Conservation (phyloP, 2,329 filamentous ascomycete species). For the Cercospora zeae-maydis region DNA sequence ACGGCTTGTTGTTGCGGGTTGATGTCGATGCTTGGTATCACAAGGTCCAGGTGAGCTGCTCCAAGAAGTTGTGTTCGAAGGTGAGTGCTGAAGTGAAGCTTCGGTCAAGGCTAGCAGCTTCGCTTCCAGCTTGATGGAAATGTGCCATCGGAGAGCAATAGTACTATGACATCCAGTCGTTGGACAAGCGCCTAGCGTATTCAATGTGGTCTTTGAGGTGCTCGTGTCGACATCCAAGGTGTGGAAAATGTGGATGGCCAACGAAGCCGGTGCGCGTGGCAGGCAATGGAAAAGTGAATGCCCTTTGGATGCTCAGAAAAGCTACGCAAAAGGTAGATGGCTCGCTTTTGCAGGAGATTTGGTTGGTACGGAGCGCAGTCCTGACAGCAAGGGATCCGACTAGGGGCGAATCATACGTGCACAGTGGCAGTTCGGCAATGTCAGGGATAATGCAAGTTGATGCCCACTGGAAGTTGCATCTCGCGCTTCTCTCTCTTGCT, state of each 20-base stretch:
- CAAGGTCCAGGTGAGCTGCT: not conserved
- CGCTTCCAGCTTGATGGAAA: not conserved
- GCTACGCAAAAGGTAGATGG: slow-evolving; percentile 9
- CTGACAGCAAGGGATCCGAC: slow-evolving; percentile 12
- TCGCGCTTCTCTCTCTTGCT: slow-evolving; percentile 1
- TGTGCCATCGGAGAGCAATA: not conserved
- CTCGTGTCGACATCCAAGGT: not conserved
- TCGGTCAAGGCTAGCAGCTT: not conserved
- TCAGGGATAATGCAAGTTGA: slow-evolving; percentile 7
- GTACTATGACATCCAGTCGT: not conserved
- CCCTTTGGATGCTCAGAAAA: slow-evolving; percentile 4
- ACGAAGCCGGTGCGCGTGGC: not conserved
- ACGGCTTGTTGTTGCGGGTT: not conserved
- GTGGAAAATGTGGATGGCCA: not conserved
- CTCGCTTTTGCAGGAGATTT: slow-evolving; percentile 11
- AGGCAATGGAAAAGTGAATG: not conserved
- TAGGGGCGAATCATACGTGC: not conserved
- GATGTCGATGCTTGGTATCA: not conserved
- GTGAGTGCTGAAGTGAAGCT: not conserved
- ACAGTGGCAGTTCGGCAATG: not conserved
- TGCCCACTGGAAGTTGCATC: slow-evolving; percentile 7
- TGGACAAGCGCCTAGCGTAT: not conserved
- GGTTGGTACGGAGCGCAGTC: slow-evolving; percentile 12
- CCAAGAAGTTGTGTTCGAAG: not conserved
- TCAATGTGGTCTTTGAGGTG: not conserved